Evolutionary conservation across 345 rosid species (phyloP).

Genomic region (Hirschfeldia incana): DNA sequence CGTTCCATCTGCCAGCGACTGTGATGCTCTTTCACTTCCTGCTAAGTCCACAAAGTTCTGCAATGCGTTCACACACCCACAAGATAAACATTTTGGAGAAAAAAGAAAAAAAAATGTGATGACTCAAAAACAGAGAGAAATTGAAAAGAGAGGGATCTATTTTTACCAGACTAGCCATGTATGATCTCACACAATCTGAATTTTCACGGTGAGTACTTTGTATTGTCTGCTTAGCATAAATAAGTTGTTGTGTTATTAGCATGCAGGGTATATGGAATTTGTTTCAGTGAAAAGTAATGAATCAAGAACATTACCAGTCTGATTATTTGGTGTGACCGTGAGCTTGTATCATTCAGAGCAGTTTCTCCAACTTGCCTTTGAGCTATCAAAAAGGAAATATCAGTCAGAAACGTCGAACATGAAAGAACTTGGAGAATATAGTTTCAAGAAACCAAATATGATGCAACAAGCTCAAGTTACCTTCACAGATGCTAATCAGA

Average conservation of each 20-base stretch:
- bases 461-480: conserved; percentile 43
- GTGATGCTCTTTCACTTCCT: conserved; percentile 99
- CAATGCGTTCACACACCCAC: conserved; percentile 33
- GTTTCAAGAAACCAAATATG: not conserved
- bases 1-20: conserved; percentile 93
- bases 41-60: conserved; percentile 99
- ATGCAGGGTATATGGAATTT: not conserved
- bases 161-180: conserved; percentile 91
- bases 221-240: conserved; percentile 61
- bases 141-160: not conserved
- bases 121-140: not conserved
- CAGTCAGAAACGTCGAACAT: conserved; percentile 20
- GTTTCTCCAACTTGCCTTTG: conserved; percentile 99
- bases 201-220: conserved; percentile 91
- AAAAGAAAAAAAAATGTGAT: too few relatives aligned
- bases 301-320: conserved; percentile 65
- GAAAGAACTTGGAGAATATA: not conserved
- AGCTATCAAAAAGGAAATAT: conserved; percentile 47
- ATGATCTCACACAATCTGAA: conserved; percentile 94
- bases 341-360: conserved; percentile 92
- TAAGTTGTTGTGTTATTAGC: conserved; percentile 32
- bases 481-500: conserved; percentile 89
- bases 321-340: conserved; percentile 96
- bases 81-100: too few relatives aligned
- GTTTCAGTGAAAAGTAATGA: not conserved